These are phyloP conservation scores for Pseudomassariella vexata DNA, from an alignment of 2,329 filamentous ascomycete species.

Conservation along the genomic window DNA sequence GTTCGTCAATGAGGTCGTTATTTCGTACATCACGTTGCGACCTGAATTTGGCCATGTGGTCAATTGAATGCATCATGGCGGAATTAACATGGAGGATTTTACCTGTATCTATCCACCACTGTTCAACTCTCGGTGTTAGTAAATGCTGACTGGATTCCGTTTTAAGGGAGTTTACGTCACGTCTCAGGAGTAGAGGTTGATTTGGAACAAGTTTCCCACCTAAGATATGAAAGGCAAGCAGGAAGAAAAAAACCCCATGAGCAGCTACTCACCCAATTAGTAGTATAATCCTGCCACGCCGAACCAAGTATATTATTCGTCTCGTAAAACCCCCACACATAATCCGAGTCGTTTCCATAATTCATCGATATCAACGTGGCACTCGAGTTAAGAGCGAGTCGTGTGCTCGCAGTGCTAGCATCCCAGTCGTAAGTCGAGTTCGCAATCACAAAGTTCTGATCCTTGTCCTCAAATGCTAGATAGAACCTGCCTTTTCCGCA, in stretches of 20 bases:
- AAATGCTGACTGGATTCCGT: too few species aligned
- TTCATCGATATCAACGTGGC: conserved; percentile 6
- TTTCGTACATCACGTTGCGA: conserved; percentile 5
- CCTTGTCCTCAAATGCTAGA: conserved; percentile 4
- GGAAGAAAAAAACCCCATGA: too few species aligned
- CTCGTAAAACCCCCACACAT: conserved; percentile 6
- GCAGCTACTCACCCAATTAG: too few species aligned
- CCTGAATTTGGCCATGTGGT: background rate
- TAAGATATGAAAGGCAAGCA: too few species aligned
- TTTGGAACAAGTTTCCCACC: too few species aligned
- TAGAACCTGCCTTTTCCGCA: conserved; percentile 2
- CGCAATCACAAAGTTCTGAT: conserved; percentile 7
- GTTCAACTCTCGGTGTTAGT: conserved; percentile 6
- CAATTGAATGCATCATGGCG: too few species aligned
- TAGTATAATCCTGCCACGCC: conserved; percentile 7
- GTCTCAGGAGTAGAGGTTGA: too few species aligned
- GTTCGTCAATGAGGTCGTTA: background rate
- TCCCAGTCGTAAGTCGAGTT: conserved; percentile 7
- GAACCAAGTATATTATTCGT: conserved; percentile 6
- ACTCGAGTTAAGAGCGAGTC: conserved; percentile 5
- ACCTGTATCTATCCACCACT: conserved; percentile 7
- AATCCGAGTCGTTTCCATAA: conserved; percentile 2
- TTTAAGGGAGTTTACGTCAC: too few species aligned
- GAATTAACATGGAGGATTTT: background rate
- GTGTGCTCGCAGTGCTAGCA: conserved; percentile 1